These are phyloP conservation scores for Citrullus colocynthis DNA, from an alignment of 306 rosid species.

Conservation along the genomic window DNA sequence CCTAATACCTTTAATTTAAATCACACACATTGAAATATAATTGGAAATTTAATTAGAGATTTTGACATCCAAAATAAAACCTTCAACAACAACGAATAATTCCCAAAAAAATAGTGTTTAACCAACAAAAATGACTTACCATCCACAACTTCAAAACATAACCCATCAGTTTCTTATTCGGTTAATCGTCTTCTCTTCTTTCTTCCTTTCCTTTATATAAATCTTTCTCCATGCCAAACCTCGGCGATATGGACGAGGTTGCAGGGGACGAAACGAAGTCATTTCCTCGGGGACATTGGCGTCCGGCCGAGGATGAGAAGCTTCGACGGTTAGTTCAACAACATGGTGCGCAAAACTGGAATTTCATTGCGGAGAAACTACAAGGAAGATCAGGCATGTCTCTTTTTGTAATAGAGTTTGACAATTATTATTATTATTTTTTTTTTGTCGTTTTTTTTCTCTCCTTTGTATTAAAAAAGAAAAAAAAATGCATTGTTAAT, in stretches of 20 bases:
- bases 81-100: not conserved
- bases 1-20: not conserved
- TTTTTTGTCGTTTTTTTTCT: not conserved
- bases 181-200: not conserved
- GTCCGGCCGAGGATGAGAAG: conserved; percentile 80
- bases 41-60: not conserved
- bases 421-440: no score
- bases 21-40: not conserved
- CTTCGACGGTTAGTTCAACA: conserved; percentile 63
- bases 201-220: not conserved
- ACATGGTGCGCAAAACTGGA: conserved; percentile 88
- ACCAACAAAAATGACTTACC: conserved; percentile 33
- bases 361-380: conserved; percentile 80
- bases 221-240: not conserved
- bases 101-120: conserved; percentile 3
- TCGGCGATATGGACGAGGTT: not conserved
- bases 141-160: conserved; percentile 14
- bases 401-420: not conserved
- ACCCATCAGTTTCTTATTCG: not conserved
- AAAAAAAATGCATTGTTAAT: no score
- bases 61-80: not conserved
- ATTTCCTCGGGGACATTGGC: conserved; percentile 85
- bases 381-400: conserved; percentile 85
- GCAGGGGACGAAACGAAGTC: conserved; percentile 30
- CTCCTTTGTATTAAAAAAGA: not conserved